A percentile compares a stretch with the other conserved stretches of the same genome.
These are phyloP conservation scores for Tylopilus sp. DNA, from an alignment of 768 basidiomycete genomes.

Conservation along the genomic window DNA sequence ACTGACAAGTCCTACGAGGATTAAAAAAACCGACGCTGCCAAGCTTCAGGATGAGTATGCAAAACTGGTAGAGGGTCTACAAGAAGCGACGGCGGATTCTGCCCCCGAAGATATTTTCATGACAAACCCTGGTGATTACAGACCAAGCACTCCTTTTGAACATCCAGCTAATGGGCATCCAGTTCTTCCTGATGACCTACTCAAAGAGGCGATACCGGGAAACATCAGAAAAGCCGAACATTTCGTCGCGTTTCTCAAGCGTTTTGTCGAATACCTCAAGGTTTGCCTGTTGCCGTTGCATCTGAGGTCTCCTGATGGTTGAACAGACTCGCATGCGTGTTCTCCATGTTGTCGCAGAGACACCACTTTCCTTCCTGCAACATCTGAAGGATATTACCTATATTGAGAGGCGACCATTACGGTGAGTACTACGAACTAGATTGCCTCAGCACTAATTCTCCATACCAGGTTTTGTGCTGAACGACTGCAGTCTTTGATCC, in stretches of 20 bases:
- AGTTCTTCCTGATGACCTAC: constrained; percentile 92
- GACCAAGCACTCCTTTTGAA: not conserved
- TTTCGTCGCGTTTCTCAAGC: constrained; percentile 96
- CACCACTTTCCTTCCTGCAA: constrained; percentile 93
- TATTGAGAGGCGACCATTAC: constrained; percentile 89
- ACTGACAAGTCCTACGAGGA: constrained; percentile 46
- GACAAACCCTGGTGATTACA: constrained; percentile 76
- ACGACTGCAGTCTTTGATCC: constrained; percentile 87
- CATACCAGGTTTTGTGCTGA: constrained; percentile 87
- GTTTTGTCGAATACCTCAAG: constrained; percentile 98
- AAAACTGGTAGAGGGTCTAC: constrained; percentile 89
- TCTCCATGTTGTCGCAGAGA: constrained; percentile 98
- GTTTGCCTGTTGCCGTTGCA: constrained; percentile 35
- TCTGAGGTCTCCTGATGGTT: constrained; percentile 9
- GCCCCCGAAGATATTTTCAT: constrained; percentile 78
- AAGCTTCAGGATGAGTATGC: constrained; percentile 97
- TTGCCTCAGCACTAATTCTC: not conserved
- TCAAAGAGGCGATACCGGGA: constrained; percentile 94
- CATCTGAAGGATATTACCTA: constrained; percentile 99
- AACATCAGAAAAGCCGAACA: constrained; percentile 99
- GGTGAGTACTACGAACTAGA: constrained; percentile 45
- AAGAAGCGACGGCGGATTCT: constrained; percentile 61
- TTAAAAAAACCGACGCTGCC: constrained; percentile 88
- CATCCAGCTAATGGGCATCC: constrained; percentile 1
- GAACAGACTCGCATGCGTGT: constrained; percentile 95